A percentile compares a stretch with the other conserved stretches of the same genome.
Conservation (phyloP, 2,329 filamentous ascomycete genomes). For the Hymenoscyphus linearis region DNA sequence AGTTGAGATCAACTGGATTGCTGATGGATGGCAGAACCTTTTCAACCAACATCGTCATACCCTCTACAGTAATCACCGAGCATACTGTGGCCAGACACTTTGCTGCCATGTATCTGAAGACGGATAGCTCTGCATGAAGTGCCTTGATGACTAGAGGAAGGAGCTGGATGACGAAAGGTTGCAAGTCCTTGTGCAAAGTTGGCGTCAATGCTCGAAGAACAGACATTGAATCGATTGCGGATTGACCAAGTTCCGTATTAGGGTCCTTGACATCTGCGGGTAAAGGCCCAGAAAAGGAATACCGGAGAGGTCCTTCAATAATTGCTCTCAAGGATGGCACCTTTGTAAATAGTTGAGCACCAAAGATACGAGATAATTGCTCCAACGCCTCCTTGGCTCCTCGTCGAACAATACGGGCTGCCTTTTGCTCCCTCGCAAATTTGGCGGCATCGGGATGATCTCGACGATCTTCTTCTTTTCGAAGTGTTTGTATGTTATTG, state of each 20-base stretch:
- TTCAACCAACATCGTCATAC: constrained; percentile 93
- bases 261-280: constrained; percentile 69
- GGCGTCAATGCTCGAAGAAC: constrained; percentile 88
- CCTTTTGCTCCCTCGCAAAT: constrained; percentile 83
- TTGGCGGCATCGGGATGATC: constrained; percentile 88
- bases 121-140: constrained; percentile 79
- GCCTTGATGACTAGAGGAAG: constrained; percentile 84
- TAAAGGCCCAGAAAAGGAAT: constrained; percentile 67
- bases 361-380: constrained; percentile 76
- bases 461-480: constrained; percentile 93
- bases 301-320: constrained; percentile 74
- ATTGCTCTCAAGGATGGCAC: constrained; percentile 76
- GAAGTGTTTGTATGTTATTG: constrained; percentile 80
- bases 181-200: constrained; percentile 71
- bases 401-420: constrained; percentile 82
- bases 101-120: constrained; percentile 92
- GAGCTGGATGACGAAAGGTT: constrained; percentile 75
- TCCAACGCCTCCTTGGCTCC: constrained; percentile 94
- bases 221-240: constrained; percentile 90
- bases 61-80: constrained; percentile 90
- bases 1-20: constrained; percentile 82
- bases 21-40: constrained; percentile 87
- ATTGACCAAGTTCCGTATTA: constrained; percentile 74
- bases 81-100: constrained; percentile 97
- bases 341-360: constrained; percentile 68